Evolutionary conservation across 202 grass and related monocot species (phyloP).

Genomic region (Setaria italica): DNA sequence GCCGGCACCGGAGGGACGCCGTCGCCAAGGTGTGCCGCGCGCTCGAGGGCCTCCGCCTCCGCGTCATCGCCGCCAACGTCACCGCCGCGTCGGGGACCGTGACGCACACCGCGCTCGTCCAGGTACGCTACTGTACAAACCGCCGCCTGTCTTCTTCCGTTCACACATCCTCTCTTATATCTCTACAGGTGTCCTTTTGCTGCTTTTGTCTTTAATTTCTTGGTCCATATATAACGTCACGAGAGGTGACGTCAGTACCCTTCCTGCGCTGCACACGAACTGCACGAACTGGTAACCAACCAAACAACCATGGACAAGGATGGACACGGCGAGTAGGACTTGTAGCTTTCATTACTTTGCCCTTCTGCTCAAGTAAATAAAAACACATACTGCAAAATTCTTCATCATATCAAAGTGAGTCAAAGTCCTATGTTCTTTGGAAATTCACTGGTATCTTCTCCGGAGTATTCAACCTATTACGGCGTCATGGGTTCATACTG

Average conservation of each 20-base stretch:
- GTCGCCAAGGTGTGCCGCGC: constrained; percentile 61
- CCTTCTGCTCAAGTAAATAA: not conserved
- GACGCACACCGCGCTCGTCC: constrained; percentile 59
- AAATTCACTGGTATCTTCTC: not conserved
- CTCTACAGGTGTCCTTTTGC: not conserved
- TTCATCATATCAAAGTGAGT: not conserved
- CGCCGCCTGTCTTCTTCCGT: too few relatives aligned
- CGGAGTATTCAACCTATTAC: not conserved
- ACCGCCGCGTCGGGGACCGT: constrained; percentile 55
- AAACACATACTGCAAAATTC: not conserved
- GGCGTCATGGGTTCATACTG: not conserved
- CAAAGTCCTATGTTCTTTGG: not conserved
- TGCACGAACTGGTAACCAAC: not conserved
- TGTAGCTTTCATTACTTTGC: not conserved
- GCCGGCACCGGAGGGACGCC: constrained; percentile 55
- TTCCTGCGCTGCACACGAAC: not conserved
- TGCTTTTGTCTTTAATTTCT: not conserved
- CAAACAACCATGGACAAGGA: not conserved
- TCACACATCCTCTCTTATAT: too few relatives aligned
- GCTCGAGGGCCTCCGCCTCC: constrained; percentile 55
- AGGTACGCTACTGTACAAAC: constrained; percentile 44
- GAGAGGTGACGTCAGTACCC: not conserved
- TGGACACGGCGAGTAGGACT: not conserved
- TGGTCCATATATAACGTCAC: constrained; percentile 4
- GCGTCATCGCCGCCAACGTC: constrained; percentile 59